A percentile compares a stretch with the other conserved stretches of the same genome.
Conservation (phyloP, 148 eudicot genomes). For the Dysphania ambrosioides region DNA sequence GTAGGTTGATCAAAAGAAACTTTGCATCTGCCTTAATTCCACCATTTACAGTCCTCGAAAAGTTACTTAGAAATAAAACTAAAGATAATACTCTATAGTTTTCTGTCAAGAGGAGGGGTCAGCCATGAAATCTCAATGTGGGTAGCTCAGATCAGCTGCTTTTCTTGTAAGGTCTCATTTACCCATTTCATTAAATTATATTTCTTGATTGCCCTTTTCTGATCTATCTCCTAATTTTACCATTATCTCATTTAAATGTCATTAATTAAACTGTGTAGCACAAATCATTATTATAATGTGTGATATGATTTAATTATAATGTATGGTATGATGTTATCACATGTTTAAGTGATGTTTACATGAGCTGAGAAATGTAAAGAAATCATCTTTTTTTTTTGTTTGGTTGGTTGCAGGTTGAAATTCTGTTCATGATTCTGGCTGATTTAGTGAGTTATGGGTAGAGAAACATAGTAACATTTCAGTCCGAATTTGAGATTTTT, state of each 20-base stretch:
- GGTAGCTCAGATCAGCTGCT: constrained; percentile 28
- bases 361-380: neutral
- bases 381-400: neutral
- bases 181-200: constrained; percentile 29
- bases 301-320: neutral
- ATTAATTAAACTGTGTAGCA: neutral
- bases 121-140: constrained; percentile 22
- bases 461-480: neutral
- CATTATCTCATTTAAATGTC: neutral
- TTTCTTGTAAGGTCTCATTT: constrained; percentile 25
- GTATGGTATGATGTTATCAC: too few relatives aligned
- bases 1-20: constrained; percentile 23
- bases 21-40: constrained; percentile 10
- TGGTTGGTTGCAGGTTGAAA: constrained; percentile 22
- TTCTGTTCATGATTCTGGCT: constrained; percentile 6
- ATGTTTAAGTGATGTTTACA: constrained; percentile 1
- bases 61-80: neutral
- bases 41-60: neutral
- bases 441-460: constrained; percentile 10
- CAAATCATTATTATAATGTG: neutral
- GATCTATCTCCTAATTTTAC: constrained; percentile 6
- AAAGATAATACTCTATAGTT: neutral
- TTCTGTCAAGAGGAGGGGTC: neutral
- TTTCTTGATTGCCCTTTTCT: constrained; percentile 28
- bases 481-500: neutral